Base-by-base conservation (phyloP, 495 filamentous ascomycete genomes). In the Pyronema omphalodes region DNA sequence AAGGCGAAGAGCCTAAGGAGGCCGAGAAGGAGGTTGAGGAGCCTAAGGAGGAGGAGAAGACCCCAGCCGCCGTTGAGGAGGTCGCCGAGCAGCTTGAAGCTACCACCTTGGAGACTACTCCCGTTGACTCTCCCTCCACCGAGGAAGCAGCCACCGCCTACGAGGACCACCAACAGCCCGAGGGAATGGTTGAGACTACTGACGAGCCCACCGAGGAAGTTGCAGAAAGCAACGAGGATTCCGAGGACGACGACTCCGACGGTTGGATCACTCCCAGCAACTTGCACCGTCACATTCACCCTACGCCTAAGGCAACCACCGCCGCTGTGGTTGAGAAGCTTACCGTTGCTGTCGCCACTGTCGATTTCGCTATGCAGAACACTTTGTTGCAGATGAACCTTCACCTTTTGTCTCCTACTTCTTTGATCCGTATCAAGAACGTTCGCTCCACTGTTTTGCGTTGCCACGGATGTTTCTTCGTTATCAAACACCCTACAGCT, bases 201-300 rank as follows among this genome's bases (percentile, higher is more conserved):
- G 46, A 50, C 11, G 52, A 14, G 8, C 7, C 8, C 12, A 34
- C 41, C 9, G 41, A 44, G 3, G 19, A 55, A 9, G 17, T 17
- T 12, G 49, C n/a, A 44, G 44, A 52, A 55, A 44, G 57, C 39
- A 60, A 66, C 9, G 70, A 70, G 11, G 73, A 76, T 44, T 71
- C 72, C 5, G 76, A 74, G 7, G 69, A 74, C 15, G 76, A 76
- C 3, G 84, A 87, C 52, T 76, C 72, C 7, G 85, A 81, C 40
- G 86, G 83, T 62, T 98, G 91, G 93, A 96, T 99, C 57, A 96
- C 93, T 1, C 86, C 93, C 1, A 78, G 80, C 43, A 96, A 96
- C 69, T 74, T 96, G 63, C 83, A 87, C 64, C 84, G 84, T 64
- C 80, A 84, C 63, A 82, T 87, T 71, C 76, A 75, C 53, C 73